Evolutionary conservation across 2,329 filamentous ascomycete genomes (phyloP), one percentile per base, ranked within the genome.

Genomic region (Ceratocystis destructans): DNA sequence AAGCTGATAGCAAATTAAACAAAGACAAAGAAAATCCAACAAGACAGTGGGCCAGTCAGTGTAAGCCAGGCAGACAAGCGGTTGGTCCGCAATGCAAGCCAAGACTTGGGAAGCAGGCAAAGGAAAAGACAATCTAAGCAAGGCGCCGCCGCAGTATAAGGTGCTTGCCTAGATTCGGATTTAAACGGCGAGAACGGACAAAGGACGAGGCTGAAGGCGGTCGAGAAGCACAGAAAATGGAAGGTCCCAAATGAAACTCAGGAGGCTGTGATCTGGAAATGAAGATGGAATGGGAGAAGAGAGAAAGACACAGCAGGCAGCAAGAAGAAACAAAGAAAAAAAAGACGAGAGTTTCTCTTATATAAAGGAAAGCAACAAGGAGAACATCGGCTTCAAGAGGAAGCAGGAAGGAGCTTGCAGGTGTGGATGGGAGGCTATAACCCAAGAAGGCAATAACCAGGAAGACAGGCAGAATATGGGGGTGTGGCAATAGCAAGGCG

Each of bases 331-430:
- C 10, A 17, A 15, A 5, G 1, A 64, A 20, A 53, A n/a, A 53
- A 28, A 33, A 53, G 53, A 31, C 53, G 17, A 1, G 53, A 6
- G 22, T 5, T 17, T 57, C 25, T 57, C 53, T 57, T 57, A 57
- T 57, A 57, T 20, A 22, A 50, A 8, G 48, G 5, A 20, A 63
- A 17, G 44, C 8, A 45, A 28, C 5, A 53, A 64, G 22, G 48
- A 64, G 8, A 28, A 15, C 8, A 5, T 7, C 15, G 4, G 37
- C 37, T 41, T 41, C 37, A 41, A 41, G 37, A 41, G 37, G 28
- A 57, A 57, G 25, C 22, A 57, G 50, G 50, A 57, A 57, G 53
- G 25, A 57, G 53, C 48, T 50, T 50, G 48, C 48, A 22, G n/a
- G 22, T 20, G 20, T 50, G 48, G 48, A 15, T 41, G 37, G 37